Base-by-base conservation (phyloP, 2,329 filamentous ascomycete genomes). In the Dryadomyces sulphureus region DNA sequence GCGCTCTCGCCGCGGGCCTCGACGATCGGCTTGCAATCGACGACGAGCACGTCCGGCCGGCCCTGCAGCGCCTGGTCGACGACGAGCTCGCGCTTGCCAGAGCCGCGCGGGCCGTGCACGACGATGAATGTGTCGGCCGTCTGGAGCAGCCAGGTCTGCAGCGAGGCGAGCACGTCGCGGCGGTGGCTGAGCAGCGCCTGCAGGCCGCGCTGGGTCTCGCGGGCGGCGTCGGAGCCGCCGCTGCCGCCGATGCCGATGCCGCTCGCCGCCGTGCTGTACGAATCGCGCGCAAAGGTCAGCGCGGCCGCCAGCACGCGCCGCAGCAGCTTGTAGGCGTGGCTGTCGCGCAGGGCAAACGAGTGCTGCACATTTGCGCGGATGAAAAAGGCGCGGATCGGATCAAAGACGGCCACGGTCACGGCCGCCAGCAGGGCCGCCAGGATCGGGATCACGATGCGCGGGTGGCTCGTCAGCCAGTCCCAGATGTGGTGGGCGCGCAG, bases 1-100 rank as follows among this genome's bases (percentile, higher is more conserved):
- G 80, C 77, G 7, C 81, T 80, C 57, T 98, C 92, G 5, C 92
- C 89, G 46, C 84, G 78, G 1, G 90, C 88, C 61, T 96, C 90
- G 49, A 90, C 82, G 11, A 96, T 85, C 1, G 84, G 83, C 60
- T 94, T 94, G 67, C 90, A 96, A 63, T 98, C 92, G 39, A 96
- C 76, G 4, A 93, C 68, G 3, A 96, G 67, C 41, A 90, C 86
- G 52, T 93, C 79, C 52, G 77, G 79, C 39, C 83, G 77, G 7
- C 77, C 77, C 52, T 83, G 77, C 16, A 96, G 69, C 0, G 86
- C 84, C 61, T 94, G 84, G 38, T 94, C 84, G 49, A 94, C 60
- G 2, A 96, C 80, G 12, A 96, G 72, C 54, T 95, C 89, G 51
- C 77, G 81, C 64, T 95, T 95, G 1, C 89, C 92, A 0, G 87